These are phyloP conservation scores for Dalbergia cochinchinensis DNA, from an alignment of 306 rosid species.

Conservation along the genomic window DNA sequence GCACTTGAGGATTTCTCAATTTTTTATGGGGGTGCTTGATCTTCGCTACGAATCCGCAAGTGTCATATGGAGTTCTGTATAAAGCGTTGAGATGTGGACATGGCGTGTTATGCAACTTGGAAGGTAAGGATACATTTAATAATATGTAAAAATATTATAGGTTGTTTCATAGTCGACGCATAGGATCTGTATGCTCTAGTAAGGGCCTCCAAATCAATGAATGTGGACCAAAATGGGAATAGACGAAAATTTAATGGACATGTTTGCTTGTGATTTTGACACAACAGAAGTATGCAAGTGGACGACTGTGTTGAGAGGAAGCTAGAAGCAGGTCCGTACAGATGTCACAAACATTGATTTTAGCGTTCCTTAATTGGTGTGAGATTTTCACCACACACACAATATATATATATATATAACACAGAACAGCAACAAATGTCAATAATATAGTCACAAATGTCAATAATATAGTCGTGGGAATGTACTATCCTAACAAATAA, in stretches of 20 bases:
- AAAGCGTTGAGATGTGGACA: background rate
- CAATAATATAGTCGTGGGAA: background rate
- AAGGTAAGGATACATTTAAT: background rate
- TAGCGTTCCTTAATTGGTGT: background rate
- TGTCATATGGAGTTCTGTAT: background rate
- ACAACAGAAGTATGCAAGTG: background rate
- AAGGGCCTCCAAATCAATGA: background rate
- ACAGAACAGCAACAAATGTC: too few relatives aligned
- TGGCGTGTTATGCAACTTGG: background rate
- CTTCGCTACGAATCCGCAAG: background rate
- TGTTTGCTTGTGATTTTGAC: background rate
- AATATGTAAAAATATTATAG: background rate
- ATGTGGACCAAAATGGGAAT: background rate
- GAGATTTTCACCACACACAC: too few relatives aligned
- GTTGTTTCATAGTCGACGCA: background rate
- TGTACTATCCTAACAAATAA: background rate
- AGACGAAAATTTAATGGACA: background rate
- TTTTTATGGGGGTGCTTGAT: background rate
- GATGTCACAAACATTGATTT: background rate
- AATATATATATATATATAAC: too few relatives aligned
- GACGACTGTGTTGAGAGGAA: background rate
- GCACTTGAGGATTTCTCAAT: too few relatives aligned
- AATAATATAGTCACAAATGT: background rate
- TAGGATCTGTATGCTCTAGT: background rate
- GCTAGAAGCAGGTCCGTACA: background rate